Percentiles rank a stretch among this genome's conserved stretches.
Evolutionary conservation across 1,139 yeast genomes (phyloP).

Genomic region (Blastobotrys raffinosifermentans): DNA sequence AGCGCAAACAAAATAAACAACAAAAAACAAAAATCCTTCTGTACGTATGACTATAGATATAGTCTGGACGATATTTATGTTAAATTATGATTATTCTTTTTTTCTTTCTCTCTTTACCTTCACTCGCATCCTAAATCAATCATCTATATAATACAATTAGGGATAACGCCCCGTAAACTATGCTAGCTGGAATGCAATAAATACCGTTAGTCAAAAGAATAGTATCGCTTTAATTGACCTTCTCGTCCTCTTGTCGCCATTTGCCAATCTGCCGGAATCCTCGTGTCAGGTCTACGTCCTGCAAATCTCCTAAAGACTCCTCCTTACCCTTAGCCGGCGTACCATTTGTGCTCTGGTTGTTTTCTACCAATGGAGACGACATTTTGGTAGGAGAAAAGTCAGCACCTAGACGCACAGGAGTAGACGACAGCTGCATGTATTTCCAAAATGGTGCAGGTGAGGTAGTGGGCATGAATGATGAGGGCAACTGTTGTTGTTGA

Average conservation of each 20-base stretch:
- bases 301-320: slow-evolving; percentile 35
- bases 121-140: too few relatives aligned
- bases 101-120: too few relatives aligned
- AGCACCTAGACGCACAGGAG: slow-evolving; percentile 28
- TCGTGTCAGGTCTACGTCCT: slow-evolving; percentile 41
- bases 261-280: slow-evolving; percentile 23
- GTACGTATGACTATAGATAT: too few relatives aligned
- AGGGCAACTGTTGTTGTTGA: slow-evolving; percentile 35
- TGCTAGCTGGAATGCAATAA: too few relatives aligned
- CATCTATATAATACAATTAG: too few relatives aligned
- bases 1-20: slow-evolving; percentile 2
- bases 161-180: too few relatives aligned
- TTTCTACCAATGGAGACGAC: slow-evolving; percentile 27
- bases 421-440: slow-evolving; percentile 35
- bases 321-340: neutral
- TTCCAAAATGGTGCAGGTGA: slow-evolving; percentile 42
- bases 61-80: too few relatives aligned
- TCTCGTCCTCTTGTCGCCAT: slow-evolving; percentile 19
- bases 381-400: slow-evolving; percentile 30
- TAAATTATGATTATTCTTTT: too few relatives aligned
- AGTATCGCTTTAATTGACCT: slow-evolving; percentile 13
- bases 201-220: too few relatives aligned
- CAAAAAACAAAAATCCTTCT: too few relatives aligned
- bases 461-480: slow-evolving; percentile 37
- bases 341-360: neutral